phyloP scores from a whole-genome alignment of 352 stramenopile genomes.

The Phytophthora uliginosa region DNA sequence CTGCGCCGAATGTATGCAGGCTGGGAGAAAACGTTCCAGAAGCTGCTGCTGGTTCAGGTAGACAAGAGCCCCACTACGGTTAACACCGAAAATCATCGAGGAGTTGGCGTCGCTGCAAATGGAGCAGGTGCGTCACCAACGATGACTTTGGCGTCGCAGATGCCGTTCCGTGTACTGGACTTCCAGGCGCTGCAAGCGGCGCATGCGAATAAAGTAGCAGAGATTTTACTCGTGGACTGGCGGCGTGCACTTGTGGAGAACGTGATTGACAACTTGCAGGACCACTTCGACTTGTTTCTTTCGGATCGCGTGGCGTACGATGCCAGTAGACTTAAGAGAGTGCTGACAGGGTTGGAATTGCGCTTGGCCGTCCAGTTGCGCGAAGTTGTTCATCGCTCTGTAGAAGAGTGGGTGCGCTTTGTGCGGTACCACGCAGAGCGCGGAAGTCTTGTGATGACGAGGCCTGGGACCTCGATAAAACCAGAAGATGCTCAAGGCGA shows the following conservation, averaged over 20 bases:
- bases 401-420: slow-evolving; percentile 66
- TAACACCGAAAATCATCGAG: slow-evolving; percentile 11
- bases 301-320: slow-evolving; percentile 77
- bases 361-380: slow-evolving; percentile 90
- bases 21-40: slow-evolving; percentile 92
- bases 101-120: slow-evolving; percentile 3
- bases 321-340: slow-evolving; percentile 63
- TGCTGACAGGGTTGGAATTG: slow-evolving; percentile 89
- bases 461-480: not conserved
- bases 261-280: slow-evolving; percentile 95
- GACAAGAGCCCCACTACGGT: slow-evolving; percentile 29
- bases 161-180: slow-evolving; percentile 87
- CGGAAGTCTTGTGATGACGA: slow-evolving; percentile 1
- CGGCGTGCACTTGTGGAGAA: slow-evolving; percentile 92
- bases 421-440: slow-evolving; percentile 37
- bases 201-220: slow-evolving; percentile 79
- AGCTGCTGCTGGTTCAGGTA: slow-evolving; percentile 73
- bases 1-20: slow-evolving; percentile 91
- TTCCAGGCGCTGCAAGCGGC: slow-evolving; percentile 86
- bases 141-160: slow-evolving; percentile 56
- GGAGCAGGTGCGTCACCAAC: not conserved
- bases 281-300: slow-evolving; percentile 95
- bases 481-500: slow-evolving; percentile 7
- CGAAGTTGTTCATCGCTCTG: slow-evolving; percentile 6
- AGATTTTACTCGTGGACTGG: slow-evolving; percentile 91